These are phyloP conservation scores for Trichoderma atroviride DNA, from an alignment of 2,329 filamentous ascomycete species.

Conservation along the genomic window DNA sequence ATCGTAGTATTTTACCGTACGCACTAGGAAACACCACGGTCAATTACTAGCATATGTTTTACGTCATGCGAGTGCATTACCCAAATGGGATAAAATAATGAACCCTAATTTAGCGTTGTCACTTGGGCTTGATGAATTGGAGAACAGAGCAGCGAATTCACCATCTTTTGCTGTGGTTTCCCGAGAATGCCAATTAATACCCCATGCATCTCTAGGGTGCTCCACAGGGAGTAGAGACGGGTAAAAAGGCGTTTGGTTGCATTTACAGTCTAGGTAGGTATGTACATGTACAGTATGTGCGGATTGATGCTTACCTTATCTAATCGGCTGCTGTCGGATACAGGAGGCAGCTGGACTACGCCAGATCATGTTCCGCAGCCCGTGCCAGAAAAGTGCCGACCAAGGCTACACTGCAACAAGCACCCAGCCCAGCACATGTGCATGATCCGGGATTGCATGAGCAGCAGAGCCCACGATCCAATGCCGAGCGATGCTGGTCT, in stretches of 20 bases:
- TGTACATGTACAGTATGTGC: too few species aligned
- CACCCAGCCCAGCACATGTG: background rate
- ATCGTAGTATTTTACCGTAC: background rate
- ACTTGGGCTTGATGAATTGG: background rate
- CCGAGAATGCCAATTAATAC: background rate
- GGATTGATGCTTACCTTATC: background rate
- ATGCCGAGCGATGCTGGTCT: conserved; percentile 9
- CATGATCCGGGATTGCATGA: background rate
- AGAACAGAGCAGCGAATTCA: background rate
- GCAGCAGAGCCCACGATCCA: background rate
- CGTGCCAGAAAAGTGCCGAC: background rate
- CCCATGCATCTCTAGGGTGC: background rate
- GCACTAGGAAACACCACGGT: background rate
- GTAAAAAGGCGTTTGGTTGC: background rate
- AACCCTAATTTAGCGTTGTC: conserved; percentile 11
- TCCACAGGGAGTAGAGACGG: background rate
- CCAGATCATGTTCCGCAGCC: background rate
- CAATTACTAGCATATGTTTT: background rate
- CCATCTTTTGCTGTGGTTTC: background rate
- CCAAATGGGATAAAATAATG: conserved; percentile 13
- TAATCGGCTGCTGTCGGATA: background rate
- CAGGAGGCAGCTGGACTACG: background rate
- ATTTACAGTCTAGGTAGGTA: background rate
- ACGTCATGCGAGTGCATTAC: background rate
- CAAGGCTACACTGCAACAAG: background rate